Conservation (phyloP, 305 asterid species). For the Nicotiana rustica region DNA sequence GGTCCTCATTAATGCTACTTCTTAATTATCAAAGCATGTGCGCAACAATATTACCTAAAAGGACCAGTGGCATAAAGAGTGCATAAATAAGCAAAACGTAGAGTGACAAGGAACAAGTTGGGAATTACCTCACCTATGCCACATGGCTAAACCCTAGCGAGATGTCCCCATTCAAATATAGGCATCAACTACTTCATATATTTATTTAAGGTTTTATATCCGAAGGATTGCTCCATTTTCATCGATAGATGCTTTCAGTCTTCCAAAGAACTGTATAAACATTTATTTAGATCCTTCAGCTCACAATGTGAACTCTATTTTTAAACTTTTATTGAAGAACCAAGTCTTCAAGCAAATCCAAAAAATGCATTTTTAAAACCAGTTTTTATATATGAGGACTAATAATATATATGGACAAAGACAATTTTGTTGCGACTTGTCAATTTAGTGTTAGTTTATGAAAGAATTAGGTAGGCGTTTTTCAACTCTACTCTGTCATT, state of each 20-base stretch:
- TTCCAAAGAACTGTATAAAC: conserved; percentile 22
- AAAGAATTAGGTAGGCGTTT: not conserved
- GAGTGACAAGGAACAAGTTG: conserved; percentile 26
- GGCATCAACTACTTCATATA: conserved; percentile 17
- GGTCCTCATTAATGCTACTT: not conserved
- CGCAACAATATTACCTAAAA: not conserved
- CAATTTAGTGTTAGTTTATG: not conserved
- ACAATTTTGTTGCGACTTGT: not conserved
- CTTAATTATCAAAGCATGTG: not conserved
- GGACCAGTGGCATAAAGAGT: not conserved
- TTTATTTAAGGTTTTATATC: not conserved
- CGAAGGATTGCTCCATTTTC: not conserved
- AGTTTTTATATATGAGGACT: not conserved
- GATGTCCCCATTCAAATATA: conserved; percentile 17
- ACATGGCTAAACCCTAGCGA: conserved; percentile 30
- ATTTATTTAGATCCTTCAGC: not conserved
- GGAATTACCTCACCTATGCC: conserved; percentile 10
- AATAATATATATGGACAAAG: not conserved
- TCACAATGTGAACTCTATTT: conserved; percentile 16
- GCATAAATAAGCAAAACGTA: conserved; percentile 15
- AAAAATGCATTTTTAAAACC: not conserved
- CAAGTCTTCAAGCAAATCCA: not conserved
- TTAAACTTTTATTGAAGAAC: not conserved
- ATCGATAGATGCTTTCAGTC: not conserved
- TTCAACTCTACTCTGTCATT: not conserved